Base-by-base conservation (phyloP, 371 early-diverging fungal species). In the Hamiltosporidium tvaerminnensis region DNA sequence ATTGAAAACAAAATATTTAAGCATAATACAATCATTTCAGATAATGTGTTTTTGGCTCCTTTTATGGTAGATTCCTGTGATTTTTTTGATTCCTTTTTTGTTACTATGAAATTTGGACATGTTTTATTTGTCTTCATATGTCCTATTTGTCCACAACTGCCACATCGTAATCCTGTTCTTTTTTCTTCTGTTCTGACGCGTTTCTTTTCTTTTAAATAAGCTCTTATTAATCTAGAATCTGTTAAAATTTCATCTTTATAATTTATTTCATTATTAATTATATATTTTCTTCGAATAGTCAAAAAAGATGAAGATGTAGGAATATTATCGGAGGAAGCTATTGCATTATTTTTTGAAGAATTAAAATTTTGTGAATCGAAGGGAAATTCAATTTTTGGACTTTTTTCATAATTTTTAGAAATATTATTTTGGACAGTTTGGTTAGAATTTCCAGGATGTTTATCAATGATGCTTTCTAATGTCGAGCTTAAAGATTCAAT, bases 61-160 rank as follows among this genome's bases (percentile, higher is more conserved):
- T 68, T 72, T 47, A 66, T 57, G 30, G 61, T 58, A n/a, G 33
- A 41, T 38, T 72, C 72, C 49, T 63, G 57, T 56, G 68, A 66
- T 53, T 70, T 72, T 47, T 61, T 66, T 0, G 68, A 60, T 23
- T 44, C 56, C 55, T 66, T 68, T 30, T 39, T 14, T n/a, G 58
- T 34, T 52, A 9, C 52, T 44, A 44, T 44, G 52, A 74, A 80
- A 50, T 77, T 76, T 16, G 71, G 70, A 67, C 80, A 80, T 0
- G 59, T 31, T 57, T 76, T 77, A 59, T 77, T 77, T 14, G 80
- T 80, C 52, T 80, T 80, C 76, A 77, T 80, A 48, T 80, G 80
- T 16, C 80, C 80, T 30, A 64, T 47, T 59, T 74, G 69, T 36
- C 80, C 80, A 64, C 80, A 80, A 34, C 59, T 71, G 34, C 76